Evolutionary conservation across 2,329 filamentous ascomycete species (phyloP), one percentile per base, ranked within the genome.

Genomic region (Nectriaceae sp.): DNA sequence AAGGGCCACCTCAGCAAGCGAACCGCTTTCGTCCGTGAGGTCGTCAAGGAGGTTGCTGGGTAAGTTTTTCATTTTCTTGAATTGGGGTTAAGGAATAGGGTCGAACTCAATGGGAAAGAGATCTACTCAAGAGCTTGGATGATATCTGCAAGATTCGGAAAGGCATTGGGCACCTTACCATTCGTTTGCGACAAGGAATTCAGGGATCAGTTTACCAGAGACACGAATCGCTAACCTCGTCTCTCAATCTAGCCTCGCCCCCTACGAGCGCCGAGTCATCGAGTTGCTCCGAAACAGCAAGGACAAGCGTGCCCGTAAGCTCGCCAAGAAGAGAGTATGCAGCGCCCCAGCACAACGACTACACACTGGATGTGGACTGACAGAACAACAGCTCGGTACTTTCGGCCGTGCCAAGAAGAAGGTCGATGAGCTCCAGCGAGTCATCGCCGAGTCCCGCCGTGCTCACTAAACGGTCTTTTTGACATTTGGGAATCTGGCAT

Each of bases 351-450:
- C 41, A 11, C 13, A 22, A 6, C 22, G 22, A 24, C 37, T 36
- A 18, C 29, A 31, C 31, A 43, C 52, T 52, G 31, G 35, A 49
- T 15, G n/a, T 11, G 5, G 4, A 54, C 65, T 68, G 54, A 68
- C 60, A 5, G 3, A 49, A 22, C 47, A 50, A 59, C 60, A 94
- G 88, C 92, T 99, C 82, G 94, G 94, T 75, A 97, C 94, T 68
- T 97, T 97, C 78, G 89, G 90, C 72, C 93, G 94, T 77, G 93
- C 93, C 72, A 99, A 99, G 93, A 87, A 84, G 75, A 99, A 99
- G 93, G 94, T 99, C 66, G 94, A 99, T 75, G 93, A 97, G 82
- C 90, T 99, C 80, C 90, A 91, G 80, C 86, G 90, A 70, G 89
- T 99, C 77, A 99, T 99, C 74, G 90, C 93, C 70, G 94, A 97